Evolutionary conservation across 1,139 yeast genomes (phyloP).

Genomic region (Nematodospora anomalae): DNA sequence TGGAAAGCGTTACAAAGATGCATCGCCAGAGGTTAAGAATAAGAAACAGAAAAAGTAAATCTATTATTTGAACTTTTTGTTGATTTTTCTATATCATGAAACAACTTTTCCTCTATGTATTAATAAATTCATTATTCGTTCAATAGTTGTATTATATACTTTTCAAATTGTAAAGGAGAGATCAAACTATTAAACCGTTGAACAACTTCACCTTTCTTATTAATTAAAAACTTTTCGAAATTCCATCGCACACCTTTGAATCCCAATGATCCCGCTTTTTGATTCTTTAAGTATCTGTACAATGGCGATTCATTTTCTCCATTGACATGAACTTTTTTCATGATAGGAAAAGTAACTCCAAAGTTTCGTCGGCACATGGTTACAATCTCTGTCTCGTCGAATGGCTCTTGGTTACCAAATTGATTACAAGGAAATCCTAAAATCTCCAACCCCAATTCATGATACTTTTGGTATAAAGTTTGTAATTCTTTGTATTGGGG

Average conservation of each 20-base stretch:
- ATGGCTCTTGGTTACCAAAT: conserved; percentile 83
- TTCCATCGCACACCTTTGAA: conserved; percentile 89
- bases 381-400: conserved; percentile 62
- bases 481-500: conserved; percentile 43
- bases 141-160: conserved; percentile 48
- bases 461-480: conserved; percentile 32
- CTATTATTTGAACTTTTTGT: too few relatives aligned
- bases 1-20: conserved; percentile 20
- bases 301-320: conserved; percentile 32
- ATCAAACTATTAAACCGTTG: conserved; percentile 69
- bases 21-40: conserved; percentile 14
- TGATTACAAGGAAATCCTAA: conserved; percentile 49
- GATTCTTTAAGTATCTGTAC: conserved; percentile 31
- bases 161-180: conserved; percentile 60
- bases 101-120: neutral
- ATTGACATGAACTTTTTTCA: conserved; percentile 39
- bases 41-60: conserved; percentile 14
- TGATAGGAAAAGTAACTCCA: conserved; percentile 50
- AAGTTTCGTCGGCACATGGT: conserved; percentile 63
- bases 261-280: conserved; percentile 58
- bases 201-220: conserved; percentile 69
- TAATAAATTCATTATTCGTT: conserved; percentile 9
- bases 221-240: conserved; percentile 86
- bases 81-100: too few relatives aligned
- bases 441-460: conserved; percentile 30